These are phyloP conservation scores for Botrytis cinerea DNA, from an alignment of 2,329 filamentous ascomycete genomes.

Conservation along the genomic window DNA sequence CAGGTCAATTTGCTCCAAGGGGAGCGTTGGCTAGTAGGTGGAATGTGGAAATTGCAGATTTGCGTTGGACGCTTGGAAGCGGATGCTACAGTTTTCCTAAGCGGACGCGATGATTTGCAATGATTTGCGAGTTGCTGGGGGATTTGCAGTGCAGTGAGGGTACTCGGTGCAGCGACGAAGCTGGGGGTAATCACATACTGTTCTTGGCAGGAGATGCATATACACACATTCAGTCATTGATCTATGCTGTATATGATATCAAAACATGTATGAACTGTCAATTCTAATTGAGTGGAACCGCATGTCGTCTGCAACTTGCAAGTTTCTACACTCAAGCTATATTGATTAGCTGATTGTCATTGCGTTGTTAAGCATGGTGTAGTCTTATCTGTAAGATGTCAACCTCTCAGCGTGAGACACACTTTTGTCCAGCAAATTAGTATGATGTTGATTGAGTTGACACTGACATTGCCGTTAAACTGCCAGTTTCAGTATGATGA, in stretches of 20 bases:
- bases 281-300: not conserved
- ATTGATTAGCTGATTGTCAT: not conserved
- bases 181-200: not conserved
- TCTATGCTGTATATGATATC: not conserved
- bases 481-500: not conserved
- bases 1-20: not conserved
- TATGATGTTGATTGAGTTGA: not conserved
- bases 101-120: not conserved
- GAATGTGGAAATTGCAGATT: not conserved
- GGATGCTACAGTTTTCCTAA: not conserved
- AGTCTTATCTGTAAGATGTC: not conserved
- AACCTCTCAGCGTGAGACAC: conserved; percentile 15
- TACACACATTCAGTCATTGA: not conserved
- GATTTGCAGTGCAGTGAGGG: not conserved
- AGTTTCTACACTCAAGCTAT: not conserved
- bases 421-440: not conserved
- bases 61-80: not conserved
- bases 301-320: not conserved
- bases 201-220: not conserved
- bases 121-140: not conserved
- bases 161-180: conserved; percentile 2
- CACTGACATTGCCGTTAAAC: not conserved
- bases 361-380: not conserved
- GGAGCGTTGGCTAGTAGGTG: not conserved
- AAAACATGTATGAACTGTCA: conserved; percentile 9